Percentiles rank a stretch among this genome's conserved stretches.
Conservation (phyloP, 2,329 filamentous ascomycete genomes). For the Hypoxylon sp. region DNA sequence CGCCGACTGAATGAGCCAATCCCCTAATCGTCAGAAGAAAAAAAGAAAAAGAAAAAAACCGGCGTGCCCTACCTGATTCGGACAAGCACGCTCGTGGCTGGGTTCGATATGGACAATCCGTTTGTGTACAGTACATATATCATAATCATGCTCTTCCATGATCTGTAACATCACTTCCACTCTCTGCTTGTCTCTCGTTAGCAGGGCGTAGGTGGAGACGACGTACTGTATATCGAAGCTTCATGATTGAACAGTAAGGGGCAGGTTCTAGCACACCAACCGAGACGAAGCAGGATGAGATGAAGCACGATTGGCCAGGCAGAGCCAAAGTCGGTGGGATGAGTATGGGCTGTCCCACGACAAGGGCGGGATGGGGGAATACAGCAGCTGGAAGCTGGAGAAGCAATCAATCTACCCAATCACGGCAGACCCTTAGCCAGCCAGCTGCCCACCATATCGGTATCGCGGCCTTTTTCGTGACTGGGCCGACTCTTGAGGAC, state of each 20-base stretch:
- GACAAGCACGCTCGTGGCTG: conserved; percentile 22
- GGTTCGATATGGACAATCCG: conserved; percentile 14
- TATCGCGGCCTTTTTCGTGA: conserved; percentile 29
- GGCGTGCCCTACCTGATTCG: conserved; percentile 10
- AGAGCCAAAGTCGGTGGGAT: conserved; percentile 29
- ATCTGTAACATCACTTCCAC: neutral
- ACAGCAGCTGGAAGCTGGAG: conserved; percentile 34
- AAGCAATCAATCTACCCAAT: conserved; percentile 35
- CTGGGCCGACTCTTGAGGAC: conserved; percentile 29
- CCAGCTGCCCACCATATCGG: conserved; percentile 30
- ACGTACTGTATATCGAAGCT: conserved; percentile 12
- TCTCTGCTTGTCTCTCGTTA: conserved; percentile 2
- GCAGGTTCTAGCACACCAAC: conserved; percentile 22
- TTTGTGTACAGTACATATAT: conserved; percentile 23
- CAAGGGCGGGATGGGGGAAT: conserved; percentile 33
- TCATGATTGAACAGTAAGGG: conserved; percentile 22
- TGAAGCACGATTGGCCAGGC: conserved; percentile 26
- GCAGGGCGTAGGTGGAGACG: conserved; percentile 10
- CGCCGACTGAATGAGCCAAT: conserved; percentile 21
- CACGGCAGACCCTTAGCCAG: conserved; percentile 21
- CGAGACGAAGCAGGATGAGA: conserved; percentile 30
- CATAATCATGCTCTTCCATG: conserved; percentile 15
- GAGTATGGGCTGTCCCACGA: conserved; percentile 35
- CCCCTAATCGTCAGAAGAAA: conserved; percentile 7
- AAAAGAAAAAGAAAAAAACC: too few species aligned